Conservation (phyloP, 192 early-diverging fungal genomes). For the Backusella luteola region DNA sequence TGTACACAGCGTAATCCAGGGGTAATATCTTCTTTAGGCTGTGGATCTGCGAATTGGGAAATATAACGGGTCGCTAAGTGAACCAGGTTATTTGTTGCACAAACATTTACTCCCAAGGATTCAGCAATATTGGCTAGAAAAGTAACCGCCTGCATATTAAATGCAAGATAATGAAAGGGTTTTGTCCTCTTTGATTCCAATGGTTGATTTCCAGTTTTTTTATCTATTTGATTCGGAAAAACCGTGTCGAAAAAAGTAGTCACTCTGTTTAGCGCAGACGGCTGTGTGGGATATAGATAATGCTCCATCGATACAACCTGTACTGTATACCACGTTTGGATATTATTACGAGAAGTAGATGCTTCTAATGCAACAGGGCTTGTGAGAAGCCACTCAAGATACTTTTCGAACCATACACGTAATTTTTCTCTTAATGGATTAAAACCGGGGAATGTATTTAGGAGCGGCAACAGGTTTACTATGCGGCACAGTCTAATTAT, state of each 20-base stretch:
- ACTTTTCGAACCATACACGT: constrained; percentile 24
- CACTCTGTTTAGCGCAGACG: not conserved
- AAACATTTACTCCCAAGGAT: not conserved
- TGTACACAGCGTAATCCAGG: constrained; percentile 19
- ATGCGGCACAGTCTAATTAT: constrained; percentile 19
- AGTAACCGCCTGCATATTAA: constrained; percentile 36
- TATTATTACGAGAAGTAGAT: constrained; percentile 25
- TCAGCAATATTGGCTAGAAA: constrained; percentile 16
- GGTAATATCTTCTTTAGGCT: constrained; percentile 24
- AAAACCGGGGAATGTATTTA: constrained; percentile 3
- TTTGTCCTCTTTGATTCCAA: constrained; percentile 27
- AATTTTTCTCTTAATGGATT: not conserved
- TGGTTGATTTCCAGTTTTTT: constrained; percentile 34
- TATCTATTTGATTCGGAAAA: constrained; percentile 20
- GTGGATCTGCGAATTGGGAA: not conserved
- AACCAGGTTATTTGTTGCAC: constrained; percentile 5
- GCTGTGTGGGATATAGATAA: constrained; percentile 3
- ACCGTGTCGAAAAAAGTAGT: constrained; percentile 9
- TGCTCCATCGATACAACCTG: constrained; percentile 30
- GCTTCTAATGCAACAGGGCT: constrained; percentile 27
- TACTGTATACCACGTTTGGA: constrained; percentile 34
- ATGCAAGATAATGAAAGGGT: constrained; percentile 38
- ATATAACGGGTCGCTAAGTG: constrained; percentile 23
- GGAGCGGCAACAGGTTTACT: constrained; percentile 30
- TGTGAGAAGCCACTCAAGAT: constrained; percentile 31